Evolutionary conservation across 1,139 yeast species (phyloP).

Genomic region (Hanseniaspora uvarum): DNA sequence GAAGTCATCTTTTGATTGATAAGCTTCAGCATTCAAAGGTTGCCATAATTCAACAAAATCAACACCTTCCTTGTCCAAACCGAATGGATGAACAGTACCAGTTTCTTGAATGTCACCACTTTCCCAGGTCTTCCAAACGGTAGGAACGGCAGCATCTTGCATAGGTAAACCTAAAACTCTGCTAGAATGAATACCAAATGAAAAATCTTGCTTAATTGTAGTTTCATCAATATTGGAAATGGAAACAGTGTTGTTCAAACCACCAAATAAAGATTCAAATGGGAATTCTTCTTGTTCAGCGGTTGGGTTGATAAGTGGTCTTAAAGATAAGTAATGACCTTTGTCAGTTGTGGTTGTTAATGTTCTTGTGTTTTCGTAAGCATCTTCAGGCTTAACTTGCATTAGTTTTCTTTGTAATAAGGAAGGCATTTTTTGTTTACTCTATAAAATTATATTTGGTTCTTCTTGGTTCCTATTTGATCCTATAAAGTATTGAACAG

Average conservation of each 20-base stretch:
- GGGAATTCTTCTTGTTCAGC: slow-evolving; percentile 29
- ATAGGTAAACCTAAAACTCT: slow-evolving; percentile 22
- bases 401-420: slow-evolving; percentile 28
- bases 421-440: slow-evolving; percentile 24
- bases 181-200: slow-evolving; percentile 28
- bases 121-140: slow-evolving; percentile 29
- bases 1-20: slow-evolving; percentile 23
- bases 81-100: slow-evolving; percentile 29
- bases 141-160: slow-evolving; percentile 21
- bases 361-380: slow-evolving; percentile 28
- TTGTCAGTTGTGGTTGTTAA: slow-evolving; percentile 28
- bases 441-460: too few relatives aligned
- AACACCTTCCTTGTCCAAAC: slow-evolving; percentile 25
- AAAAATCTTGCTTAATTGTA: slow-evolving; percentile 25
- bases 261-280: slow-evolving; percentile 39
- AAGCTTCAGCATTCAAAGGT: slow-evolving; percentile 27
- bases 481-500: too few relatives aligned
- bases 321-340: slow-evolving; percentile 31
- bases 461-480: too few relatives aligned
- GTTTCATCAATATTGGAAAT: slow-evolving; percentile 21
- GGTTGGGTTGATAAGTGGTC: slow-evolving; percentile 29
- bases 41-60: slow-evolving; percentile 31
- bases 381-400: slow-evolving; percentile 25
- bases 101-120: slow-evolving; percentile 29
- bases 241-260: slow-evolving; percentile 25